Evolutionary conservation across 179 eudicot species (phyloP), one percentile per base, ranked within the genome.

Genomic region (Kewa caespitosa): DNA sequence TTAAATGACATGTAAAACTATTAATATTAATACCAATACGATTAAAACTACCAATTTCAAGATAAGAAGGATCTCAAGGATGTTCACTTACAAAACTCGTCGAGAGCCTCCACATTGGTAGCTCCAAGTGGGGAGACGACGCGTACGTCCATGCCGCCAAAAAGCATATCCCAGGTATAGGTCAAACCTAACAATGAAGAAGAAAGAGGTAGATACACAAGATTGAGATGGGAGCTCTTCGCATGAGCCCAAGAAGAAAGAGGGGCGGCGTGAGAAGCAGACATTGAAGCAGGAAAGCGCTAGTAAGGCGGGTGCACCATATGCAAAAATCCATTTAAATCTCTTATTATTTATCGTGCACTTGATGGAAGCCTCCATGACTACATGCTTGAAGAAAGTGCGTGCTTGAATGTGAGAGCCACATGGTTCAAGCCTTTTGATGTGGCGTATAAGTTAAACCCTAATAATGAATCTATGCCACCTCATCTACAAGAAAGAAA

Each of bases 341-440:
- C 84, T 72, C 93, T 94, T 42, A 80, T 80, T 43, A 69, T 94
- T 69, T 97, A 92, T 78, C 94, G 97, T 27, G 81, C 91, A 1
- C 96, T 94, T 78, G 98, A 94, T 88, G 97, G 98, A 63, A 89
- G 93, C n/a, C n/a, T n/a, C n/a, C n/a, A n/a, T n/a, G n/a, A n/a
- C n/a, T n/a, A n/a, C n/a, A n/a, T n/a, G n/a, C n/a, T n/a, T n/a
- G n/a, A n/a, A n/a, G n/a, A n/a, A n/a, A n/a, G n/a, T n/a, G n/a
- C n/a, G n/a, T n/a, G n/a, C n/a, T n/a, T n/a, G 98, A 92, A 81
- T 61, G 63, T 39, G 33, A 22, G 13, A 57, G 33, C 63, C n/a
- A 25, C 30, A 2, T 1, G 27, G 63, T 57, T 57, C n/a, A n/a
- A n/a, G n/a, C n/a, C n/a, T n/a, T n/a, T n/a, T n/a, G n/a, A n/a